Evolutionary conservation across 1,284 basidiomycete species (phyloP), one percentile per base, ranked within the genome.

Genomic region (Heterobasidion occidentale): DNA sequence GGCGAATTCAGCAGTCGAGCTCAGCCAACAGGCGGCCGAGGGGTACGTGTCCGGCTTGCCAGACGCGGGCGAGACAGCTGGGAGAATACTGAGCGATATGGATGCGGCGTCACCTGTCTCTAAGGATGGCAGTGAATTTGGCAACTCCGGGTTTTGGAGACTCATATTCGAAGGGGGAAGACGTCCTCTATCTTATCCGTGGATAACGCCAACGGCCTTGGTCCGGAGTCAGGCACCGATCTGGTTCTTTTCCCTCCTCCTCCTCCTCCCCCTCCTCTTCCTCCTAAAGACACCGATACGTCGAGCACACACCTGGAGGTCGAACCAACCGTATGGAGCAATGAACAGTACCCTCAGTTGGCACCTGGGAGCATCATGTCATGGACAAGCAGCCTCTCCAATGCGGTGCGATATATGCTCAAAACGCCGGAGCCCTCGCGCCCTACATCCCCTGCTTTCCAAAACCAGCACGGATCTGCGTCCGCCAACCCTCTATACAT

Each of bases 1-100:
- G 71, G 75, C 82, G 0, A 84, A 81, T 63, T 77, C 84, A 7
- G 80, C 82, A 36, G 80, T 84, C 7, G 76, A 79, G 54, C 60
- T 87, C 8, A 81, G 68, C 38, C 77, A 67, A 60, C 69, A 81
- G 51, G 74, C 73, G 11, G 83, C 73, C 1, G 80, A 71, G 46
- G 84, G 83, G 0, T 70, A 74, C 52, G 72, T 84, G 12, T 73
- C 68, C 54, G 70, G 68, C 2, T 58, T 70, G 47, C 64, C 71
- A 0, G 74, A 75, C 36, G 61, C 66, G 0, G 66, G 67, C 5
- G 74, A 76, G 36, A 65, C 64, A 35, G 76, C 74, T 3, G 80
- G 75, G 46, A 76, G 76, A 66, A 71, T 79, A 2, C 59, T 84
- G 53, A 78, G 80, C 33, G 79, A 78, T 34, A 60, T 81, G 36